These are phyloP conservation scores for Setaria viridis DNA, from an alignment of 202 grass and related monocot species.

Conservation along the genomic window DNA sequence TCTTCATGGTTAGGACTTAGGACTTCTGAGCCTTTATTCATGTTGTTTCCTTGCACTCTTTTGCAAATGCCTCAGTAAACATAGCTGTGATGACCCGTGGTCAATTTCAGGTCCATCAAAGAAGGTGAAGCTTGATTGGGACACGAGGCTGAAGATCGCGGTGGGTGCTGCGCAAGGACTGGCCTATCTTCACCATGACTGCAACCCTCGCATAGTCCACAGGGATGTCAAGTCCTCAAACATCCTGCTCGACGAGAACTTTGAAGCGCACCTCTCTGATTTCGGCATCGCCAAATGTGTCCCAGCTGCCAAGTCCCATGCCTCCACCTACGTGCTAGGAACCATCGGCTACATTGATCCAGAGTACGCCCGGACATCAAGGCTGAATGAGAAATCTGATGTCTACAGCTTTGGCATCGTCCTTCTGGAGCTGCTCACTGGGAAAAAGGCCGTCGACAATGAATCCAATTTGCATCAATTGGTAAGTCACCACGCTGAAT, in stretches of 20 bases:
- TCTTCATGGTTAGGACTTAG: slow-evolving; percentile 70
- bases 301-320: slow-evolving; percentile 80
- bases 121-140: slow-evolving; percentile 98
- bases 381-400: slow-evolving; percentile 96
- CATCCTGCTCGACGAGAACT: slow-evolving; percentile 91
- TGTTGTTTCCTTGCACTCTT: background rate
- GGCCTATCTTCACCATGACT: slow-evolving; percentile 96
- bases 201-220: slow-evolving; percentile 91
- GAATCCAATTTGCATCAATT: slow-evolving; percentile 95
- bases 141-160: slow-evolving; percentile 79
- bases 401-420: slow-evolving; percentile 98
- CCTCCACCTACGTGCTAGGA: slow-evolving; percentile 93
- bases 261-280: slow-evolving; percentile 86
- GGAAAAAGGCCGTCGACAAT: slow-evolving; percentile 94
- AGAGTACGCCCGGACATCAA: slow-evolving; percentile 92
- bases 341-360: slow-evolving; percentile 99
- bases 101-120: slow-evolving; percentile 85
- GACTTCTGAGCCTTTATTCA: background rate
- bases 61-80: slow-evolving; percentile 5
- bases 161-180: slow-evolving; percentile 92
- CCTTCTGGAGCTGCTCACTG: slow-evolving; percentile 89
- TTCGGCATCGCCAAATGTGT: slow-evolving; percentile 94
- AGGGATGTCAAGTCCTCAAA: slow-evolving; percentile 98
- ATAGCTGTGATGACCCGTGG: background rate
- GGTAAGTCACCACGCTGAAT: slow-evolving; percentile 46